Conservation (phyloP, 331 rosid species). For the Malus hybrid region DNA sequence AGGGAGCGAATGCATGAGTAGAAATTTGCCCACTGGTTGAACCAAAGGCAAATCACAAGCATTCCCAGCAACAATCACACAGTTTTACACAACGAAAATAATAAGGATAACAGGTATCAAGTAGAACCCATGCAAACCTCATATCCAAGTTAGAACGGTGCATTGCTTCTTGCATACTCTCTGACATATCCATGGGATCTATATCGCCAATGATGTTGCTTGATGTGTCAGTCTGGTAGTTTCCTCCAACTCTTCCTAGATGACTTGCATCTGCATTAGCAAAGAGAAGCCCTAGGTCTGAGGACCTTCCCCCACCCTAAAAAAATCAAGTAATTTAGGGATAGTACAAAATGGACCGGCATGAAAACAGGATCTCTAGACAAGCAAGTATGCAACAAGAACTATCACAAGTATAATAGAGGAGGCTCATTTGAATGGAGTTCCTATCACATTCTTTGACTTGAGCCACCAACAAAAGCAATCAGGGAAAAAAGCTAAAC, state of each 20-base stretch:
- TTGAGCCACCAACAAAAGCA: not conserved
- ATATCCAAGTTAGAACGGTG: constrained; percentile 91
- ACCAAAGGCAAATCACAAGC: constrained; percentile 8
- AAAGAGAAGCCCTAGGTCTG: constrained; percentile 77
- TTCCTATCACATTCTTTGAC: not conserved
- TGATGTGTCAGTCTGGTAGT: constrained; percentile 33
- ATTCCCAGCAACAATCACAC: not conserved
- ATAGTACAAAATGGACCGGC: constrained; percentile 1
- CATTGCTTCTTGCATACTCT: constrained; percentile 99
- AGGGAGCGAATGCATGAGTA: not conserved
- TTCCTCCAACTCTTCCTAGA: constrained; percentile 55
- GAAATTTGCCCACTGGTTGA: not conserved
- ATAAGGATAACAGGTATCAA: constrained; percentile 9
- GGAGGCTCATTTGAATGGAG: not conserved
- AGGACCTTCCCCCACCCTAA: constrained; percentile 73
- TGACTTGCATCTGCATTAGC: constrained; percentile 75
- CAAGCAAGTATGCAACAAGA: constrained; percentile 8
- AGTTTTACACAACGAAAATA: not conserved
- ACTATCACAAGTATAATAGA: not conserved
- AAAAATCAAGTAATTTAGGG: constrained; percentile 24
- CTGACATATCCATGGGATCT: constrained; percentile 96
- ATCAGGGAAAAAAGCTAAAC: not conserved
- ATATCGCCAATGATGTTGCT: constrained; percentile 35
- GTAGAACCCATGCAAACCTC: constrained; percentile 57
- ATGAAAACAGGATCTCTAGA: constrained; percentile 2